Conservation (phyloP, 768 basidiomycete species). For the Termitomyces titanicus region DNA sequence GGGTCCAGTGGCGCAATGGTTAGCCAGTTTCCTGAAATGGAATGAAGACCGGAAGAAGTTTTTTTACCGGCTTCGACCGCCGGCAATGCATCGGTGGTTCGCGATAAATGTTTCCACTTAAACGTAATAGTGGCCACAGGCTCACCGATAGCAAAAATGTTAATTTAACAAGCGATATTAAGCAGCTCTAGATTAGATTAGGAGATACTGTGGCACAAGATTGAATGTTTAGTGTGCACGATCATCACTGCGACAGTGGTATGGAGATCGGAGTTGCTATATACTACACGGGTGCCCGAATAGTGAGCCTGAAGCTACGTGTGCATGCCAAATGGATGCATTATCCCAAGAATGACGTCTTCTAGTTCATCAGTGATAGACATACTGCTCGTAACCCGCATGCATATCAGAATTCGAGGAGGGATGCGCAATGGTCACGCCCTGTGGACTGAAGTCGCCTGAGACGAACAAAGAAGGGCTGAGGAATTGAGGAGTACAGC, state of each 20-base stretch:
- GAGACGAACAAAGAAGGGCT: slow-evolving; percentile 1
- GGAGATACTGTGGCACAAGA: slow-evolving; percentile 1
- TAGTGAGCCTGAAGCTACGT: background rate
- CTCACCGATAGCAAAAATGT: background rate
- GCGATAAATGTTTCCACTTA: slow-evolving; percentile 1
- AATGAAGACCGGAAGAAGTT: slow-evolving; percentile 1
- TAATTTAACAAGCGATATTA: background rate
- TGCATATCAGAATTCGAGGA: slow-evolving; percentile 8
- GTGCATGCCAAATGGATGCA: background rate
- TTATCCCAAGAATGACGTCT: slow-evolving; percentile 1
- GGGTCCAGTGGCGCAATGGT: slow-evolving; percentile 8
- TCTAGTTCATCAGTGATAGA: slow-evolving; percentile 1
- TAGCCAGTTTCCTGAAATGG: slow-evolving; percentile 5
- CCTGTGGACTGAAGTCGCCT: slow-evolving; percentile 2
- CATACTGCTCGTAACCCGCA: slow-evolving; percentile 5
- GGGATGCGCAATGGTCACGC: slow-evolving; percentile 2
- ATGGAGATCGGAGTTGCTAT: slow-evolving; percentile 4
- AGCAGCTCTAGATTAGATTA: slow-evolving; percentile 6
- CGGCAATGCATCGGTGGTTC: slow-evolving; percentile 2
- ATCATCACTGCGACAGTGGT: background rate
- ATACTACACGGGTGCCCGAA: slow-evolving; percentile 1
- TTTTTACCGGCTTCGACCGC: slow-evolving; percentile 5
- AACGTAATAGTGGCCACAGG: slow-evolving; percentile 3
- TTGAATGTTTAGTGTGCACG: background rate
- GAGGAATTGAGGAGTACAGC: slow-evolving; percentile 9